Evolutionary conservation across 2,329 filamentous ascomycete species (phyloP), one percentile per base, ranked within the genome.

Genomic region (Neophaeococcomyces mojaviensis): DNA sequence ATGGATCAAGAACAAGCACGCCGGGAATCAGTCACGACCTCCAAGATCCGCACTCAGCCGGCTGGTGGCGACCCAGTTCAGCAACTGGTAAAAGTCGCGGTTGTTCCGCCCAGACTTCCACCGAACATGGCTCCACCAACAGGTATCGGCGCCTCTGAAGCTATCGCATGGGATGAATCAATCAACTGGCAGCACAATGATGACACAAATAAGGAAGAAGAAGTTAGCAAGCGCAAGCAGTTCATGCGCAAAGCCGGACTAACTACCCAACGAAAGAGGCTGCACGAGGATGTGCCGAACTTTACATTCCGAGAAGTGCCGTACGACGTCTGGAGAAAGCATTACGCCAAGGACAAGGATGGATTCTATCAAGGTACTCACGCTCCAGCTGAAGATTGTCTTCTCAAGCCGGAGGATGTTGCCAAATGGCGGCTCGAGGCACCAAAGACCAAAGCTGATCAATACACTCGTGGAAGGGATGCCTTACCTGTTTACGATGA

Each of bases 331-430:
- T 54, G 50, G 52, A 41, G 52, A n/a, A 54, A 52, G 38, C 52
- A 54, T 37, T 54, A 54, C 31, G 52, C 52, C 15, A 54, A 54
- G 38, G 52, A 54, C 46, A 48, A 48, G 28, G 49, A 54, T 13
- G 52, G 52, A 10, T 50, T 47, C 24, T 54, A 54, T 37, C 34
- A 39, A 31, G 52, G 52, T 19, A 52, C 50, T 12, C 50, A 50
- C 41, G 52, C 52, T 10, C 52, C 52, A 1, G 52, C 52, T 1
- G 50, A 54, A 36, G 52, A 54, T 34, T 54, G 52, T 26, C 48
- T 54, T 10, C 50, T 52, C 28, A 51, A 48, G 39, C 52, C 52
- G 9, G 46, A 50, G n/a, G 50, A 54, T 44, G 52, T 54, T 9
- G 47, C 44, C 19, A 52, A 50, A 30, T 54, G 52, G 52, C 49